These are phyloP conservation scores for Pinus tabuliformis DNA, from an alignment of 75 land plant genomes.

Conservation along the genomic window DNA sequence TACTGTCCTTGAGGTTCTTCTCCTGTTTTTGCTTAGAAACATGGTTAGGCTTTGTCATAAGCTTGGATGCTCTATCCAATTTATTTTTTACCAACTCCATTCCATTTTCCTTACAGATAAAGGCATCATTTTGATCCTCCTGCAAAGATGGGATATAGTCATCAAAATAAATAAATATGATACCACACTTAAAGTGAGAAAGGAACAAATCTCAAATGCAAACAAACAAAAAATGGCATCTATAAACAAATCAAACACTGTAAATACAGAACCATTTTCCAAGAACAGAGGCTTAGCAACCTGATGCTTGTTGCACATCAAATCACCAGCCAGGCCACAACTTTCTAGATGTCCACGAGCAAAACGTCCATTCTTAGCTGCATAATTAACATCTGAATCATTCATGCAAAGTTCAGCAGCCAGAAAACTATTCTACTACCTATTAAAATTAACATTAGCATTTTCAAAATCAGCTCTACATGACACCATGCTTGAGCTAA, in stretches of 20 bases:
- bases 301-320: background rate
- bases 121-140: slow-evolving; percentile 2
- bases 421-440: background rate
- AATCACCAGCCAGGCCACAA: background rate
- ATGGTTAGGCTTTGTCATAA: background rate
- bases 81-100: background rate
- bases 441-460: too few relatives aligned
- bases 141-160: background rate
- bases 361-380: background rate
- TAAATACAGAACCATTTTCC: background rate
- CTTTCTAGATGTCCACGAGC: background rate
- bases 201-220: background rate
- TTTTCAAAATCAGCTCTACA: too few relatives aligned
- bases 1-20: background rate
- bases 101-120: background rate
- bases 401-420: background rate
- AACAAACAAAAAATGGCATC: background rate
- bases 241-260: background rate
- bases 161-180: background rate
- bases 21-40: background rate
- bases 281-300: background rate
- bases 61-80: background rate
- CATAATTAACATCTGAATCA: background rate
- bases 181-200: background rate
- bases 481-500: too few relatives aligned